A percentile compares a stretch with the other conserved stretches of the same genome.
Conservation (phyloP, 495 filamentous ascomycete genomes). For the Delitschia confertaspora region DNA sequence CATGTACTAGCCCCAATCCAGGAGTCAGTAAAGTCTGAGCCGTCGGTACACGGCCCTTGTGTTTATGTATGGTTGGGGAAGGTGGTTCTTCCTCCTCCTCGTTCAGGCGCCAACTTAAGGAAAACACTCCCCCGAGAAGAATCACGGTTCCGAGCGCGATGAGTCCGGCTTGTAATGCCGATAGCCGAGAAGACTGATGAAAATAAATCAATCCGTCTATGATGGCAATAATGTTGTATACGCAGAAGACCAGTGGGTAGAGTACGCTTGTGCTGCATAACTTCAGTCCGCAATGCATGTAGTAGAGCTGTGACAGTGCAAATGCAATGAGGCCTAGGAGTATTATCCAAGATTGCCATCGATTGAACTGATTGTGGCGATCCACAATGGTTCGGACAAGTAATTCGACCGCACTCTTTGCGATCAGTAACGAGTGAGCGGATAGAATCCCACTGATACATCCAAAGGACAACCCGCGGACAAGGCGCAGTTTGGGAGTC, state of each 20-base stretch:
- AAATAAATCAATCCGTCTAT: constrained; percentile 97
- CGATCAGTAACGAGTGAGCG: constrained; percentile 83
- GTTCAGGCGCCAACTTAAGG: constrained; percentile 86
- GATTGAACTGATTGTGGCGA: constrained; percentile 84
- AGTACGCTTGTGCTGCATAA: constrained; percentile 91
- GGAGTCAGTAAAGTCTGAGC: constrained; percentile 57
- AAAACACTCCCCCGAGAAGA: constrained; percentile 78
- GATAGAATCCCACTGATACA: constrained; percentile 78
- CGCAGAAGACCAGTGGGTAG: constrained; percentile 97
- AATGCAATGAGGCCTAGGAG: constrained; percentile 71
- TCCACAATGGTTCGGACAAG: constrained; percentile 89
- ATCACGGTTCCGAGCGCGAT: constrained; percentile 83
- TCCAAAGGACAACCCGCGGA: constrained; percentile 80
- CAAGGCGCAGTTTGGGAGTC: constrained; percentile 62
- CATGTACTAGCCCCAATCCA: constrained; percentile 58
- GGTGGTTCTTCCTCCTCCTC: constrained; percentile 46
- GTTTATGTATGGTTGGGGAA: constrained; percentile 8
- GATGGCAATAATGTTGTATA: constrained; percentile 99
- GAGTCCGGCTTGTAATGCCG: constrained; percentile 64
- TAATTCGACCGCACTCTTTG: constrained; percentile 93
- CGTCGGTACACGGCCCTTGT: constrained; percentile 39
- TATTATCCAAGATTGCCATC: constrained; percentile 95
- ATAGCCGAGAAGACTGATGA: constrained; percentile 70
- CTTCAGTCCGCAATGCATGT: constrained; percentile 86
- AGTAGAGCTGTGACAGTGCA: constrained; percentile 88